Evolutionary conservation across 129 eudicot species (phyloP).

Genomic region (carrot (Daucus carota)): DH1_v3.0 NC_030385.2:44428501-44429000

Average conservation of each 20-base stretch:
- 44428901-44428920: not conserved
- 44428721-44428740: constrained; percentile 80
- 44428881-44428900: not conserved
- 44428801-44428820: constrained; percentile 61
- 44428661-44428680: not conserved
- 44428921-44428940: not conserved
- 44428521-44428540: not conserved
- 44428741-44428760: constrained; percentile 76
- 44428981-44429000: constrained; percentile 78
- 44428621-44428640: constrained; percentile 85
- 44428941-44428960: not conserved
- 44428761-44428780: constrained; percentile 79
- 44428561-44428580: constrained; percentile 86
- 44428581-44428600: constrained; percentile 75
- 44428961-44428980: not conserved
- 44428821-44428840: not conserved
- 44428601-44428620: constrained; percentile 68
- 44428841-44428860: not conserved
- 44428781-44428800: constrained; percentile 80
- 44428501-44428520: not conserved
- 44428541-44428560: constrained; percentile 14
- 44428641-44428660: constrained; percentile 20
- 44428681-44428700: not conserved
- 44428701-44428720: constrained; percentile 17
- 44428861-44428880: not conserved